Evolutionary conservation across 169 alveolate species (phyloP).

Genomic region (Theileria equi): DNA sequence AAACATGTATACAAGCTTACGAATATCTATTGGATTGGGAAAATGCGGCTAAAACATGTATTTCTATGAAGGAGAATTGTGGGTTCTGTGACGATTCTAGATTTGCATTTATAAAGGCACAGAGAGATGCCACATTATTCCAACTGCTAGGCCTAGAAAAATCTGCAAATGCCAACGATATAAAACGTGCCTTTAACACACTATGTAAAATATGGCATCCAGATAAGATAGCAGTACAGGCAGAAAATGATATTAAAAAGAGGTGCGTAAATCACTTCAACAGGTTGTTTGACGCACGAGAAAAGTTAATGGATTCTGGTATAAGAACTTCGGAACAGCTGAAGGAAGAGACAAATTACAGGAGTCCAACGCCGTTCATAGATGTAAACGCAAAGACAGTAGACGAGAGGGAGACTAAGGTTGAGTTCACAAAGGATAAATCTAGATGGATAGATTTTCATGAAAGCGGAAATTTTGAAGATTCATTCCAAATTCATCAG

Average conservation of each 20-base stretch:
- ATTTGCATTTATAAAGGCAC: slow-evolving; percentile 58
- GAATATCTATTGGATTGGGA: slow-evolving; percentile 73
- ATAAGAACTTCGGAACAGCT: slow-evolving; percentile 57
- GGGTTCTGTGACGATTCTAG: slow-evolving; percentile 67
- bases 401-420: neutral
- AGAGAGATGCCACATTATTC: slow-evolving; percentile 70
- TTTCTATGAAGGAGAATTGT: slow-evolving; percentile 65
- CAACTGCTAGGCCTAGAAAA: slow-evolving; percentile 65
- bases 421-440: neutral
- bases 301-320: slow-evolving; percentile 58
- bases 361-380: slow-evolving; percentile 49
- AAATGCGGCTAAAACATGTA: slow-evolving; percentile 55
- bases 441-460: no score
- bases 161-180: slow-evolving; percentile 58
- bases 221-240: slow-evolving; percentile 63
- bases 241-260: slow-evolving; percentile 57
- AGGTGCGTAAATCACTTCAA: slow-evolving; percentile 72
- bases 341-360: slow-evolving; percentile 67
- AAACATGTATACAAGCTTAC: slow-evolving; percentile 70
- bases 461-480: neutral
- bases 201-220: slow-evolving; percentile 78
- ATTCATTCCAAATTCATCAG: neutral
- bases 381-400: neutral
- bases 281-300: slow-evolving; percentile 67
- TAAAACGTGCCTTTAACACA: slow-evolving; percentile 69